Evolutionary conservation across 1,284 basidiomycete species (phyloP), one percentile per base, ranked within the genome.

Genomic region (Coniophora puteana): DNA sequence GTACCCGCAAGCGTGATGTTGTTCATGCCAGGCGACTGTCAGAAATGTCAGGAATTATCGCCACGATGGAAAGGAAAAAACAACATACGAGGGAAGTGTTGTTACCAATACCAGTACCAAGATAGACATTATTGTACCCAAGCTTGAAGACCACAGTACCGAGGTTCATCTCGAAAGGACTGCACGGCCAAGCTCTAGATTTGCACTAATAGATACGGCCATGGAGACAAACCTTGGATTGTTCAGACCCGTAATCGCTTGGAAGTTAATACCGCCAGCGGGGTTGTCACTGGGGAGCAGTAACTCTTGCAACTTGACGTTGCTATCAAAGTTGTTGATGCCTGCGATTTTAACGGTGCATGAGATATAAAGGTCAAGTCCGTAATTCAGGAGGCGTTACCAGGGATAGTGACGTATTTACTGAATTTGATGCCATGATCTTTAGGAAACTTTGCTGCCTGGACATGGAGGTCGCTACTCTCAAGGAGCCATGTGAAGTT

Each of bases 211-310:
- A 12, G 17, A 14, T 32, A 38, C 3, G 20, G 26, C 33, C 38
- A 23, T 5, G 22, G 22, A 29, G 46, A 22, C 22, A 28, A 53
- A 76, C 78, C 84, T 87, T 16, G 76, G 71, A 55, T 90, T 90
- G 32, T 58, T 68, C 33, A 90, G 56, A 38, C 67, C 57, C 0
- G 81, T 87, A 10, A 71, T 64, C 11, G 83, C 76, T 25, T 69
- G 54, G 48, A 84, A 83, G 52, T 84, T 62, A 53, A 90, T 81
- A 24, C 87, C 88, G 32, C 83, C 83, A 0, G 62, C 65, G 2
- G 81, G 77, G 57, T 77, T 75, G 52, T 89, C 84, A 28, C 76
- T 76, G 1, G 87, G 88, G n/a, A 90, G 66, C 54, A 80, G 74
- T 51, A 90, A 74, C 50, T 87, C 76, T 42, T 73, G 61, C 30